These are phyloP conservation scores for Tribonema minus DNA, from an alignment of 108 stramenopile genomes.

Conservation along the genomic window DNA sequence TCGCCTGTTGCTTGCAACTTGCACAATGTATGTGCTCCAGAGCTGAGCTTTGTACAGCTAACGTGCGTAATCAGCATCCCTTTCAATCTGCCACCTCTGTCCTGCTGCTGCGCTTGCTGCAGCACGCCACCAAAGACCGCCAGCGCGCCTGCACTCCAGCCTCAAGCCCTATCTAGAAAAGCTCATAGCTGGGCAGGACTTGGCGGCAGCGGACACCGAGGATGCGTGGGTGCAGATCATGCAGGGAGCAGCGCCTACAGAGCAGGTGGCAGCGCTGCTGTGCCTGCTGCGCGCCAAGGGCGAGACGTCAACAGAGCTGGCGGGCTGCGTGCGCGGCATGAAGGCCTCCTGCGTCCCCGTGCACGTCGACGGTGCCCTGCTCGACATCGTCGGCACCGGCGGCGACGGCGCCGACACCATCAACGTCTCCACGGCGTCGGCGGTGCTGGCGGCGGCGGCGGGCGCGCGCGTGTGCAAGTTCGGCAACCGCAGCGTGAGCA, in stretches of 20 bases:
- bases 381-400: constrained; percentile 97
- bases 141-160: too few species aligned
- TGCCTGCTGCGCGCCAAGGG: constrained; percentile 79
- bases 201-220: constrained; percentile 37
- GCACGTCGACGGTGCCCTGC: constrained; percentile 57
- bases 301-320: constrained; percentile 85
- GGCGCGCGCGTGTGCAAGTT: constrained; percentile 83
- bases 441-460: constrained; percentile 88
- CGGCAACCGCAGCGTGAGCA: constrained; percentile 85
- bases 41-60: too few species aligned
- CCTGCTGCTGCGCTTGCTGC: too few species aligned
- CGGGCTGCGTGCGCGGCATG: constrained; percentile 96
- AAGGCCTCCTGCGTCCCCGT: constrained; percentile 51
- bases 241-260: constrained; percentile 24
- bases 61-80: too few species aligned
- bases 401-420: constrained; percentile 98
- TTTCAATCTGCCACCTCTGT: too few species aligned
- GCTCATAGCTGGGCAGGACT: constrained; percentile 29
- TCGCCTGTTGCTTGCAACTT: too few species aligned
- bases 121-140: too few species aligned
- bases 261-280: constrained; percentile 63
- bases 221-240: constrained; percentile 39
- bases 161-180: constrained; percentile 48
- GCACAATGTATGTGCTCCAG: too few species aligned
- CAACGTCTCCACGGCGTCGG: constrained; percentile 88